phyloP scores from a whole-genome alignment of 148 eudicot species.

The Pharnaceum exiguum region DNA sequence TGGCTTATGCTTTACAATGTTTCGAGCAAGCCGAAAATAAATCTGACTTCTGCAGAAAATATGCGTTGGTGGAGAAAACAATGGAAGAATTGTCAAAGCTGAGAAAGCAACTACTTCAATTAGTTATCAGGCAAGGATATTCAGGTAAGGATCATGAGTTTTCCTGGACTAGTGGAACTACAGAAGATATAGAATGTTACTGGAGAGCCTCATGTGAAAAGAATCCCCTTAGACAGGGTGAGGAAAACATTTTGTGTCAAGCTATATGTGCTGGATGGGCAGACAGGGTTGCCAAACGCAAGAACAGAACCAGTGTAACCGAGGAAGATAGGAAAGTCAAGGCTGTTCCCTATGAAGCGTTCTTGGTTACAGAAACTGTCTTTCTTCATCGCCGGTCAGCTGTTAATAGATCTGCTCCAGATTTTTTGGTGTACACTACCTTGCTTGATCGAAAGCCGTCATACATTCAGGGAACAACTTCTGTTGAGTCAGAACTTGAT shows the following conservation, averaged over 20 bases:
- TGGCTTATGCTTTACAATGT: conserved; percentile 75
- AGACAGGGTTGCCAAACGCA: conserved; percentile 79
- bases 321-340: conserved; percentile 53
- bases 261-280: conserved; percentile 98
- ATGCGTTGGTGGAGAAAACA: conserved; percentile 52
- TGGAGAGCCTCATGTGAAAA: conserved; percentile 53
- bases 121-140: conserved; percentile 45
- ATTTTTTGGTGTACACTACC: conserved; percentile 73
- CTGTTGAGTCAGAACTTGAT: conserved; percentile 53
- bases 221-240: conserved; percentile 37
- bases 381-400: conserved; percentile 73
- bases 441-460: conserved; percentile 53
- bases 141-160: conserved; percentile 36
- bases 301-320: conserved; percentile 24
- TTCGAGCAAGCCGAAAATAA: conserved; percentile 52
- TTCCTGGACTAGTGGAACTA: conserved; percentile 56
- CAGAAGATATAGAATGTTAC: conserved; percentile 54
- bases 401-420: conserved; percentile 58
- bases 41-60: conserved; percentile 48
- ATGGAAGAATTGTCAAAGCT: conserved; percentile 90
- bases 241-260: conserved; percentile 73
- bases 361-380: conserved; percentile 49
- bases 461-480: conserved; percentile 72
- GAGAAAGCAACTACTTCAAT: conserved; percentile 69
- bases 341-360: conserved; percentile 64